These are phyloP conservation scores for Aspergillus tubingensis DNA, from an alignment of 2,329 filamentous ascomycete species.

Conservation along the genomic window DNA sequence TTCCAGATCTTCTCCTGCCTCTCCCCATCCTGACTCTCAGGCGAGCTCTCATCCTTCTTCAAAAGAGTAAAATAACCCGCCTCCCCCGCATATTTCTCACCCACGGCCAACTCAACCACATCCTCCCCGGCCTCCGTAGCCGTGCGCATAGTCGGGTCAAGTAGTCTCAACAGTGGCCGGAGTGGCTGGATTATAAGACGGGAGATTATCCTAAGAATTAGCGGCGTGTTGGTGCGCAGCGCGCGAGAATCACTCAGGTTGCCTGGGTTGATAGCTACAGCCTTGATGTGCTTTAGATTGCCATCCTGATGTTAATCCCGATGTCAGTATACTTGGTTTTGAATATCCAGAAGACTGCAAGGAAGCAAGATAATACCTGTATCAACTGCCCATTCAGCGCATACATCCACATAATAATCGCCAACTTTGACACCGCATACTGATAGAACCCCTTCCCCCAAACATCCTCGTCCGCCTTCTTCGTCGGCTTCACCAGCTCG, in stretches of 20 bases:
- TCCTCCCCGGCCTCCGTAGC: neutral
- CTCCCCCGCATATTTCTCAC: neutral
- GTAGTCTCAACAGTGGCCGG: neutral
- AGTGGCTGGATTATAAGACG: neutral
- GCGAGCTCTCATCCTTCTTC: neutral
- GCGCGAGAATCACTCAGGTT: slow-evolving; percentile 6
- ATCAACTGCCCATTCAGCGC: slow-evolving; percentile 9
- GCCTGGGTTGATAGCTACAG: slow-evolving; percentile 6
- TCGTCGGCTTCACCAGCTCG: slow-evolving; percentile 1
- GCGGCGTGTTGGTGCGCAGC: slow-evolving; percentile 1
- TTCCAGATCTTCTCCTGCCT: slow-evolving; percentile 12
- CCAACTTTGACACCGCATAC: slow-evolving; percentile 11
- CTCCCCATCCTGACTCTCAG: slow-evolving; percentile 2
- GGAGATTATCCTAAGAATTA: neutral
- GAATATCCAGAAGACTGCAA: no score
- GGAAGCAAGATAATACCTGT: neutral
- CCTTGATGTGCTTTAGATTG: slow-evolving; percentile 3
- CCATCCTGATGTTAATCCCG: neutral
- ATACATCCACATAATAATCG: slow-evolving; percentile 16
- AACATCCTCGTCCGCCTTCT: neutral
- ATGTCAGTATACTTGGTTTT: no score
- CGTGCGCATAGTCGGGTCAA: slow-evolving; percentile 4
- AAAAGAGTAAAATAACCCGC: slow-evolving; percentile 1
- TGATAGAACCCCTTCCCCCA: slow-evolving; percentile 7
- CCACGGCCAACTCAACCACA: neutral